A percentile compares a stretch with the other conserved stretches of the same genome.
Conservation (phyloP, 805 yeast genomes). For the Candida ovalis region DNA sequence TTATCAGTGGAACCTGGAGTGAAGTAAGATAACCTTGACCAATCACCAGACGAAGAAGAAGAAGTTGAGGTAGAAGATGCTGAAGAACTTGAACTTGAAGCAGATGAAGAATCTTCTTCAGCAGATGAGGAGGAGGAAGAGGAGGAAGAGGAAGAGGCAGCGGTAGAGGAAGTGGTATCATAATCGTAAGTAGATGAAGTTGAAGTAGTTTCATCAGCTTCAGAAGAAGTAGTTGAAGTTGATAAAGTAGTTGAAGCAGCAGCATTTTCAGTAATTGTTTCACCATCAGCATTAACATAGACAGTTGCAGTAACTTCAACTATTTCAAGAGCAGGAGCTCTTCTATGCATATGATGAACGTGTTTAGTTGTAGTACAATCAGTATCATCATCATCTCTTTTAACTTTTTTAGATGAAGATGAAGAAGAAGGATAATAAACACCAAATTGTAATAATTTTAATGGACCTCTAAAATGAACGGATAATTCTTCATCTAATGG, state of each 20-base stretch:
- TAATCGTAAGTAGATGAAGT: constrained; percentile 12
- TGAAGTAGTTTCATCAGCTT: constrained; percentile 6
- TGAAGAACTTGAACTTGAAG: constrained; percentile 4
- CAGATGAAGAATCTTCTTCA: constrained; percentile 13
- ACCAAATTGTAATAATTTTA: constrained; percentile 78
- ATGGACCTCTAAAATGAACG: constrained; percentile 88
- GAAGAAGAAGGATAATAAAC: constrained; percentile 72
- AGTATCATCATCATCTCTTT: constrained; percentile 35
- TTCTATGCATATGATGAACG: constrained; percentile 49
- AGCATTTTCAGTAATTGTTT: constrained; percentile 17
- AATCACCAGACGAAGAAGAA: constrained; percentile 29
- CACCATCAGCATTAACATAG: constrained; percentile 57
- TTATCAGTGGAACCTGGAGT: constrained; percentile 59
- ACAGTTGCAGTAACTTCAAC: constrained; percentile 79
- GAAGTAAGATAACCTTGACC: constrained; percentile 78
- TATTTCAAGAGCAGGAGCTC: constrained; percentile 61
- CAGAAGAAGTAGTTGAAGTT: constrained; percentile 21
- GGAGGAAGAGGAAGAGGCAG: constrained; percentile 40
- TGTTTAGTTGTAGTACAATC: constrained; percentile 44
- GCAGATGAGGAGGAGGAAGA: constrained; percentile 31
- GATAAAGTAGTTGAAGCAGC: constrained; percentile 21
- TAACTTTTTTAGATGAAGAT: constrained; percentile 31
- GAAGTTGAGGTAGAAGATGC: constrained; percentile 39
- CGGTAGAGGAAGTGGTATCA: constrained; percentile 19
- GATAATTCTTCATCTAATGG: constrained; percentile 87